Evolutionary conservation across 768 basidiomycete species (phyloP).

Genomic region (Tulasnella calospora): DNA sequence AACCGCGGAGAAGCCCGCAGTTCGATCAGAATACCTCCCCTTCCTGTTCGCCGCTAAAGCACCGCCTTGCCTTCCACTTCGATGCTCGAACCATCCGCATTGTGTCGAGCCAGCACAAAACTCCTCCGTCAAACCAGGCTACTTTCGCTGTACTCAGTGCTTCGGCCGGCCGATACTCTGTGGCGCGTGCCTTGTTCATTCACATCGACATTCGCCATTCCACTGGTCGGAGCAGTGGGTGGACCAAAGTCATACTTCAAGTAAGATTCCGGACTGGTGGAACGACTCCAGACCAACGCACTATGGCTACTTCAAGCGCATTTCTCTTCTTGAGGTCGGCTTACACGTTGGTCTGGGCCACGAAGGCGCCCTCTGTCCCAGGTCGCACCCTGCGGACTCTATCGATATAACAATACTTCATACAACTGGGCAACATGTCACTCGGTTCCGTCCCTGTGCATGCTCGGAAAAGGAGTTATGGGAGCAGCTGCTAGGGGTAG

Average conservation of each 20-base stretch:
- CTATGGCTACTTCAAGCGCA: neutral
- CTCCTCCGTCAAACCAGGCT: neutral
- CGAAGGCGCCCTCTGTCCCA: neutral
- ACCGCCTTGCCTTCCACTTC: neutral
- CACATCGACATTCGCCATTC: neutral
- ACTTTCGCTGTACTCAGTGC: neutral
- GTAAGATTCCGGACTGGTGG: neutral
- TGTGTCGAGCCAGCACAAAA: neutral
- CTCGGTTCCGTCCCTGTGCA: neutral
- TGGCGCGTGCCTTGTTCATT: neutral
- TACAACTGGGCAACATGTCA: neutral
- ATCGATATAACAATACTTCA: neutral
- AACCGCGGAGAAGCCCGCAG: neutral
- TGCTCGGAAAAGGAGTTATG: neutral
- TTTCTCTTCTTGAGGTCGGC: neutral
- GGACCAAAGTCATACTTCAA: neutral
- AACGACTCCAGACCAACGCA: neutral
- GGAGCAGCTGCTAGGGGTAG: neutral
- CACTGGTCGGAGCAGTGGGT: neutral
- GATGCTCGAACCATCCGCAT: neutral
- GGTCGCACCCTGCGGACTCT: neutral
- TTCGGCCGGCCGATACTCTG: neutral
- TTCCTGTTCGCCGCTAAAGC: neutral
- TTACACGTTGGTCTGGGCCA: neutral
- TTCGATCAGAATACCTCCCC: neutral